Percentiles rank a stretch among this genome's conserved stretches.
Evolutionary conservation across 345 rosid species (phyloP).

Genomic region (Eucalyptus polybractea): DNA sequence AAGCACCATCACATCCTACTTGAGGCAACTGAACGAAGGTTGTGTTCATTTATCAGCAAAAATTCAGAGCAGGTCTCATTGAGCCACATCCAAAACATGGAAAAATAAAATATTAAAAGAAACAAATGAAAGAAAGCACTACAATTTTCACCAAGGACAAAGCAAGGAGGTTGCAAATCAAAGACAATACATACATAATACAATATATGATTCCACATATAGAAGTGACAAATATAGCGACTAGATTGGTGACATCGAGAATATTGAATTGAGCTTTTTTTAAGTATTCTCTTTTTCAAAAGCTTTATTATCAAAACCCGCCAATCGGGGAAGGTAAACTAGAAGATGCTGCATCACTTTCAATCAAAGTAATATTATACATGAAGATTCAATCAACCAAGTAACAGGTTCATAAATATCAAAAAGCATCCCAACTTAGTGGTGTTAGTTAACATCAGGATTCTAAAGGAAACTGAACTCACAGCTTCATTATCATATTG

Average conservation of each 20-base stretch:
- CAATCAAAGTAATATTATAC: not conserved
- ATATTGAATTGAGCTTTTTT: not conserved
- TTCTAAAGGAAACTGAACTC: not conserved
- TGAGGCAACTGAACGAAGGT: not conserved
- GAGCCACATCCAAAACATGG: not conserved
- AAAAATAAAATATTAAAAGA: not conserved
- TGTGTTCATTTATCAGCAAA: not conserved
- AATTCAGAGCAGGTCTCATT: not conserved
- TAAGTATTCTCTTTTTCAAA: not conserved
- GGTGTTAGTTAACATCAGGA: not conserved
- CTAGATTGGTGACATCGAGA: not conserved
- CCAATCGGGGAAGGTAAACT: not conserved
- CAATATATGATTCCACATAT: not conserved
- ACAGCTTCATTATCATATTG: slow-evolving; percentile 15
- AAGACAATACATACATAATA: not conserved
- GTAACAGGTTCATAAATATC: not conserved
- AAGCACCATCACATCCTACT: not conserved
- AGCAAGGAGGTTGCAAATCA: not conserved
- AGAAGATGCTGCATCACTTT: not conserved
- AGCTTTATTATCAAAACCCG: not conserved
- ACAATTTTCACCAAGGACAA: not conserved
- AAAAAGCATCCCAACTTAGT: not conserved
- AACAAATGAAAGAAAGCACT: not conserved
- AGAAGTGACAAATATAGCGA: not conserved
- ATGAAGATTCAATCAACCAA: not conserved